Conservation (phyloP, 495 filamentous ascomycete genomes). For the Chaetomium tenue region DNA sequence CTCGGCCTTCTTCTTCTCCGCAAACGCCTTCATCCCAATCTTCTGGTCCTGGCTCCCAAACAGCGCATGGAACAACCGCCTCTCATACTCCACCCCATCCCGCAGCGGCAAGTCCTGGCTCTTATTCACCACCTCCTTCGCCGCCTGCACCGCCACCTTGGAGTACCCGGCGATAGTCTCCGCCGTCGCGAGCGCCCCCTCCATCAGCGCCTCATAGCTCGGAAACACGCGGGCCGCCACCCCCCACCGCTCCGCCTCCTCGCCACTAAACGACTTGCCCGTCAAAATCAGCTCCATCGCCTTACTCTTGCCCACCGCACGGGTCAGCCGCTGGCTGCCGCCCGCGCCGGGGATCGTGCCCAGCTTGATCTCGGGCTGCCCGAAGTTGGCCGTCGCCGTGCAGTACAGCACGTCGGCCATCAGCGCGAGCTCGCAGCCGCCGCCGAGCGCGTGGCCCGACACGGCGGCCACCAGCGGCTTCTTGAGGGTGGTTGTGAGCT, state of each 20-base stretch:
- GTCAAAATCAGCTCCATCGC: slow-evolving; percentile 96
- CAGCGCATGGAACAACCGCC: slow-evolving; percentile 83
- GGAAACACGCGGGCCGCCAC: slow-evolving; percentile 79
- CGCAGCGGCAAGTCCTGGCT: slow-evolving; percentile 81
- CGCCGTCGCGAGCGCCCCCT: slow-evolving; percentile 73
- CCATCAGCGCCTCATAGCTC: slow-evolving; percentile 77
- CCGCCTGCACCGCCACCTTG: slow-evolving; percentile 77
- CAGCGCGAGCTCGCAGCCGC: slow-evolving; percentile 95
- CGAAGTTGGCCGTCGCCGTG: slow-evolving; percentile 77
- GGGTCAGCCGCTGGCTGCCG: slow-evolving; percentile 83
- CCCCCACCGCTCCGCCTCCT: slow-evolving; percentile 85
- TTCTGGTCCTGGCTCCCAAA: slow-evolving; percentile 97
- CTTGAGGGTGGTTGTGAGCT: slow-evolving; percentile 73
- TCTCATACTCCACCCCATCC: slow-evolving; percentile 93
- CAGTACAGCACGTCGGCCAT: slow-evolving; percentile 97
- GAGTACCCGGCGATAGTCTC: slow-evolving; percentile 84
- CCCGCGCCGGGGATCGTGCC: slow-evolving; percentile 91
- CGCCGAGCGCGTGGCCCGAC: slow-evolving; percentile 88
- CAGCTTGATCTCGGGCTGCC: slow-evolving; percentile 94
- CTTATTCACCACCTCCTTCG: slow-evolving; percentile 97
- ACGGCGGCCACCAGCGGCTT: slow-evolving; percentile 94
- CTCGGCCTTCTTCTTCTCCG: slow-evolving; percentile 88
- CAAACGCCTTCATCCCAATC: slow-evolving; percentile 95
- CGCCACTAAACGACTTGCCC: slow-evolving; percentile 74
- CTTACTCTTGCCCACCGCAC: slow-evolving; percentile 79